Evolutionary conservation across 805 yeast species (phyloP), one percentile per base, ranked within the genome.

Genomic region (Candida quercuum): DNA sequence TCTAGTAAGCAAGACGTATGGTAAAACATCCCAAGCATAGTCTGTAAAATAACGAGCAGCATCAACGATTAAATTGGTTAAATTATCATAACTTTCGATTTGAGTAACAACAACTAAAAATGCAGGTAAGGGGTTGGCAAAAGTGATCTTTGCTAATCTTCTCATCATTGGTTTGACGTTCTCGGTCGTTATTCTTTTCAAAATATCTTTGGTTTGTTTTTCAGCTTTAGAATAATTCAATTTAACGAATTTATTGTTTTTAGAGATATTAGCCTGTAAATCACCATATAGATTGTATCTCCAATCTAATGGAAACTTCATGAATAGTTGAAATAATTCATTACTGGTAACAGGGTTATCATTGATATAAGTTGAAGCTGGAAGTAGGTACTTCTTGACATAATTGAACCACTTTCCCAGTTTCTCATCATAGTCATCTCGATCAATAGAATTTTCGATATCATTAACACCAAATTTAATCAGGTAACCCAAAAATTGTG

Each of bases 11-110:
- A 89, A 60, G 1, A 83, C 87, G 50, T 76, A 78, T 5, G 89
- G 81, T 22, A 91, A 59, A 3, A 78, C 84, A 57, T 91, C 98
- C 88, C 95, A 87, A 0, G 88, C 87, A 50, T 82, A 81, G 5
- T 64, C 71, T 35, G 80, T 81, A 55, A 87, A 86, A 52, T 76
- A 81, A 28, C 77, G 66, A 0, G 96, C 87, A 6, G 93, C 76
- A 33, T 81, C 81, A 9, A 86, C 88, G 6, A 91, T 78, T 40
- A 91, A 66, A 27, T 76, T 78, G 32, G 81, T 83, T 45, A 91
- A 72, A 53, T 91, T 91, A 53, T 84, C 95, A 55, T 91, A 91
- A 63, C 93, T 86, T 59, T 91, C 98, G 45, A 91, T 77, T 53
- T 87, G 96, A 32, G 77, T 76, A 10, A 89, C 67, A 32, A 86